phyloP scores from a whole-genome alignment of 225 moss, liverwort and hornwort genomes.

The Physcomitrium patens region DNA sequence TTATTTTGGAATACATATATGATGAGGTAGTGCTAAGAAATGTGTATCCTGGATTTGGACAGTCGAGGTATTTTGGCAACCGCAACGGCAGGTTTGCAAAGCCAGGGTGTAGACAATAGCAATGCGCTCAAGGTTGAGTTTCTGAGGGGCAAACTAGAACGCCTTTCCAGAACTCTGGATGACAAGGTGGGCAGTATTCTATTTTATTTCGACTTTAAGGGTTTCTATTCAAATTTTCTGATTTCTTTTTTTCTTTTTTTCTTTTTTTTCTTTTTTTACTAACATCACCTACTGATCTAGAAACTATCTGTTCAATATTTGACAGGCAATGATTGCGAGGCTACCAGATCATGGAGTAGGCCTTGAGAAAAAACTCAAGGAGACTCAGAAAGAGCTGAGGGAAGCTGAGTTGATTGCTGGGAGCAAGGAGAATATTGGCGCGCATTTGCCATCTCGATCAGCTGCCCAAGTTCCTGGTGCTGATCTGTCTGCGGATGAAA shows the following conservation, averaged over 20 bases:
- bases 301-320: background rate
- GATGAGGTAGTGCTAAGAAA: constrained; percentile 1
- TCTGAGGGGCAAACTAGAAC: constrained; percentile 52
- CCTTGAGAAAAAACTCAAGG: constrained; percentile 57
- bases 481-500: background rate
- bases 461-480: constrained; percentile 17
- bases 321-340: constrained; percentile 53
- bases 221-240: background rate
- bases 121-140: constrained; percentile 44
- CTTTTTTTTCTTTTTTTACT: too few relatives aligned
- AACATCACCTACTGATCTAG: background rate
- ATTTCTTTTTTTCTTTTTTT: too few relatives aligned
- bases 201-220: background rate
- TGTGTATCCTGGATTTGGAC: constrained; percentile 20
- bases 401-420: constrained; percentile 47
- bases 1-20: background rate
- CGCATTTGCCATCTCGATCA: constrained; percentile 9
- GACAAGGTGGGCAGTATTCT: constrained; percentile 46
- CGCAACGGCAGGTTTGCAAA: constrained; percentile 26
- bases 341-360: constrained; percentile 56
- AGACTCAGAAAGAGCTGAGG: constrained; percentile 36
- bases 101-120: constrained; percentile 10
- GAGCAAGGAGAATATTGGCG: constrained; percentile 32
- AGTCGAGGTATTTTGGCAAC: constrained; percentile 33
- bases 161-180: constrained; percentile 49